Evolutionary conservation across 306 rosid genomes (phyloP).

Genomic region (Rubus idaeus): DNA sequence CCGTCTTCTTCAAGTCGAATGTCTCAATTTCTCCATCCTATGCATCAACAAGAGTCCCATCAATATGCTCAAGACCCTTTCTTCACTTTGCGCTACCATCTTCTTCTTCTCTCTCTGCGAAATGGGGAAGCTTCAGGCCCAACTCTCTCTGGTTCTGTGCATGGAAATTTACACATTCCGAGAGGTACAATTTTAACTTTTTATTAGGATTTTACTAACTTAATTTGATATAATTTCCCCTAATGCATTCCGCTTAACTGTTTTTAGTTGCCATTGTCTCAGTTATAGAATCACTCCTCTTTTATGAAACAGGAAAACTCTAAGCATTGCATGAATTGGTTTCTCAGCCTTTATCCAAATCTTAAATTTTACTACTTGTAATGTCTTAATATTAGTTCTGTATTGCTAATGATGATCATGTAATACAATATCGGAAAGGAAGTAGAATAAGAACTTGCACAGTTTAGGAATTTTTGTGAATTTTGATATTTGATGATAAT

Average conservation of each 20-base stretch:
- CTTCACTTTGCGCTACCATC: background rate
- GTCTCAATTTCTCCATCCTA: background rate
- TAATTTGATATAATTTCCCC: no score
- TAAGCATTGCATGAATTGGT: background rate
- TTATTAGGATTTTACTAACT: background rate
- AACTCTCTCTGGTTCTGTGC: slow-evolving; percentile 1
- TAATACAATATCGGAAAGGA: background rate
- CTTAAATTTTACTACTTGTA: background rate
- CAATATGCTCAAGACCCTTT: background rate
- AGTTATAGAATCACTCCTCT: no score
- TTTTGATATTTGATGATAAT: background rate
- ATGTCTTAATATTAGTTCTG: background rate
- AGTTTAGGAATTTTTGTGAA: background rate
- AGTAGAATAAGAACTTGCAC: background rate
- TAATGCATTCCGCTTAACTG: no score
- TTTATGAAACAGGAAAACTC: no score
- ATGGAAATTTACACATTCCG: background rate
- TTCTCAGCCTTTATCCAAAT: background rate
- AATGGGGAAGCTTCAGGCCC: background rate
- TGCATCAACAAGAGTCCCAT: background rate
- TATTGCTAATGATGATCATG: background rate
- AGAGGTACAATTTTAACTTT: background rate
- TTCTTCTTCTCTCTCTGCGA: background rate
- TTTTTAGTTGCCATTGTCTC: no score
- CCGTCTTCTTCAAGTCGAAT: background rate